Conservation (phyloP, 73 alveolate species). For the Uronychia binucleata region DNA sequence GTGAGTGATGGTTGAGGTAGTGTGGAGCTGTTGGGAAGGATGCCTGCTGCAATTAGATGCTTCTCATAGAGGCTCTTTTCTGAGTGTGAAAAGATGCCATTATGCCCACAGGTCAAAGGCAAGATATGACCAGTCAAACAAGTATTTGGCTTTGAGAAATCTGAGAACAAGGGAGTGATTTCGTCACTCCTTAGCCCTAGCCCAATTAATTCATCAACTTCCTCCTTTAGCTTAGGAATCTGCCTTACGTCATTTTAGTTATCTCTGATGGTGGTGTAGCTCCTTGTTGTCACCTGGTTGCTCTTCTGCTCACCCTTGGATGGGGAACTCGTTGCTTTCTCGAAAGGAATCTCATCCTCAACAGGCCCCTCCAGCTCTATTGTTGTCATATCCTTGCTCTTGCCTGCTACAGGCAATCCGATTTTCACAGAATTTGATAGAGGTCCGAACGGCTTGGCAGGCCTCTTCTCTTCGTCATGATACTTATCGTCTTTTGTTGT, state of each 20-base stretch:
- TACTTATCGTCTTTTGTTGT: not conserved
- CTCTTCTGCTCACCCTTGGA: no score
- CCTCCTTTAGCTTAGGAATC: not conserved
- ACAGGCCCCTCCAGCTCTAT: not conserved
- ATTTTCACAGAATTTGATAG: no score
- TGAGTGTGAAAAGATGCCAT: constrained; percentile 17
- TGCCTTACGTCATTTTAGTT: not conserved
- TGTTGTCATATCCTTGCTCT: not conserved
- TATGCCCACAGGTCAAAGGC: constrained; percentile 36
- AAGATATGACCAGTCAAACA: constrained; percentile 6
- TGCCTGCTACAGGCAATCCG: no score
- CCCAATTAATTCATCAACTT: not conserved
- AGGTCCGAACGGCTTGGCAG: no score
- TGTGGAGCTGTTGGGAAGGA: not conserved
- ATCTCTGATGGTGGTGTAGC: not conserved
- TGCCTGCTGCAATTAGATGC: constrained; percentile 15
- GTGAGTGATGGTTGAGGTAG: no score
- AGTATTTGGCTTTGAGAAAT: constrained; percentile 4
- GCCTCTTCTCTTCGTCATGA: not conserved
- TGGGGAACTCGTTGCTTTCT: not conserved
- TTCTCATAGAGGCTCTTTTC: constrained; percentile 26
- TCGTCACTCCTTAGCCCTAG: not conserved
- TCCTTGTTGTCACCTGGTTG: not conserved
- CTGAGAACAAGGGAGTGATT: not conserved
- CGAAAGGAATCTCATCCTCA: not conserved